These are phyloP conservation scores for Fusarium sp. DNA, from an alignment of 2,329 filamentous ascomycete genomes.

Conservation along the genomic window DNA sequence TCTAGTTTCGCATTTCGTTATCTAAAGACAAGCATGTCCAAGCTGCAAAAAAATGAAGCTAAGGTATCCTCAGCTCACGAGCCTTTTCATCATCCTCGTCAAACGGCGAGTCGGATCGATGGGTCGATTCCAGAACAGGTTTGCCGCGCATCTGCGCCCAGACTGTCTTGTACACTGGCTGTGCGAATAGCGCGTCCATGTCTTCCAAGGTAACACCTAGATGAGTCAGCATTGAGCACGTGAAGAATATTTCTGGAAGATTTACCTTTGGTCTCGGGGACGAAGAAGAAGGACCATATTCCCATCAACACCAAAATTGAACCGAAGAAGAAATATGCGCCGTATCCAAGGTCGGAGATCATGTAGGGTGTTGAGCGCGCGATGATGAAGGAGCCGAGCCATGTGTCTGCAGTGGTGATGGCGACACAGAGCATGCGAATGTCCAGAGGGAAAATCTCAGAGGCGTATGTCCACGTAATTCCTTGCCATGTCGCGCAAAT, in stretches of 20 bases:
- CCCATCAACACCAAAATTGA: conserved; percentile 57
- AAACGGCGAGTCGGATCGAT: conserved; percentile 38
- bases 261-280: conserved; percentile 63
- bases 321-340: conserved; percentile 66
- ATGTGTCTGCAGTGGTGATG: conserved; percentile 51
- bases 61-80: conserved; percentile 40
- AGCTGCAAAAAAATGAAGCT: conserved; percentile 15
- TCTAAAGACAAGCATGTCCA: conserved; percentile 6
- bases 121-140: conserved; percentile 25
- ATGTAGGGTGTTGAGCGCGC: conserved; percentile 55
- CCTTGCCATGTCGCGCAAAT: conserved; percentile 57
- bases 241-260: background rate
- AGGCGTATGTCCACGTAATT: conserved; percentile 58
- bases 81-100: conserved; percentile 32
- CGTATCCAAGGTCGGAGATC: conserved; percentile 57
- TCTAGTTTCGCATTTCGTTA: conserved; percentile 6
- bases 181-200: conserved; percentile 54
- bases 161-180: conserved; percentile 49
- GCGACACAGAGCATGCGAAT: conserved; percentile 52
- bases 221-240: conserved; percentile 2
- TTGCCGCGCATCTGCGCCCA: conserved; percentile 45
- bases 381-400: conserved; percentile 56
- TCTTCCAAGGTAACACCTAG: conserved; percentile 58
- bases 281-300: conserved; percentile 60
- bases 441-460: conserved; percentile 59